phyloP scores from a whole-genome alignment of 1,284 basidiomycete genomes.

The Cryptococcus sp. region DNA sequence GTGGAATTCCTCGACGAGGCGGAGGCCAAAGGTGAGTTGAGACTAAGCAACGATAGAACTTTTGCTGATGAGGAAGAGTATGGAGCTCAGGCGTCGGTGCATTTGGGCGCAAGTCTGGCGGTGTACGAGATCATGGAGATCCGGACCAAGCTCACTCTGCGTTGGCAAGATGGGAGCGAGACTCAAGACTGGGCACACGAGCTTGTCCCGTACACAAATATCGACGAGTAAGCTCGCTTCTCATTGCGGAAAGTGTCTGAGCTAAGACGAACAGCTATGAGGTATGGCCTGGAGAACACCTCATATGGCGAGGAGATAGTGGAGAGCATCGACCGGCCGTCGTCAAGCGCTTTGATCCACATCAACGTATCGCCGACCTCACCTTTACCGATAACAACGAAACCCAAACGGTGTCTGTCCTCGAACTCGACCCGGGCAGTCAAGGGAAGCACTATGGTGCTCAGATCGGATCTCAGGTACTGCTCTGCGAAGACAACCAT shows the following conservation, averaged over 20 bases:
- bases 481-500: conserved; percentile 51
- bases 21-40: conserved; percentile 3
- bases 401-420: conserved; percentile 66
- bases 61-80: conserved; percentile 7
- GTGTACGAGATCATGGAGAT: conserved; percentile 62
- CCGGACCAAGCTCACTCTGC: conserved; percentile 60
- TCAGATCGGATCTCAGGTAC: conserved; percentile 73
- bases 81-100: conserved; percentile 9
- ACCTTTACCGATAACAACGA: conserved; percentile 28
- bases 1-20: background rate
- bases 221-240: conserved; percentile 44
- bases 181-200: conserved; percentile 58
- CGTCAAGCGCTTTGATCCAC: conserved; percentile 69
- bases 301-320: conserved; percentile 76
- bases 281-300: conserved; percentile 76
- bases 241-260: too few relatives aligned
- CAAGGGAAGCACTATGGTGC: conserved; percentile 59
- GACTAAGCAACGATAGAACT: background rate
- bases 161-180: conserved; percentile 80
- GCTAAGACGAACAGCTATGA: conserved; percentile 20
- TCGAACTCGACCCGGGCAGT: conserved; percentile 71
- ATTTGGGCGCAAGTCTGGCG: conserved; percentile 34
- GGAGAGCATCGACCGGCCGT: conserved; percentile 59
- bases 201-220: conserved; percentile 66
- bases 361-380: conserved; percentile 60